Base-by-base conservation (phyloP, 2,329 filamentous ascomycete genomes). In the Aureobasidium uvarum region DNA sequence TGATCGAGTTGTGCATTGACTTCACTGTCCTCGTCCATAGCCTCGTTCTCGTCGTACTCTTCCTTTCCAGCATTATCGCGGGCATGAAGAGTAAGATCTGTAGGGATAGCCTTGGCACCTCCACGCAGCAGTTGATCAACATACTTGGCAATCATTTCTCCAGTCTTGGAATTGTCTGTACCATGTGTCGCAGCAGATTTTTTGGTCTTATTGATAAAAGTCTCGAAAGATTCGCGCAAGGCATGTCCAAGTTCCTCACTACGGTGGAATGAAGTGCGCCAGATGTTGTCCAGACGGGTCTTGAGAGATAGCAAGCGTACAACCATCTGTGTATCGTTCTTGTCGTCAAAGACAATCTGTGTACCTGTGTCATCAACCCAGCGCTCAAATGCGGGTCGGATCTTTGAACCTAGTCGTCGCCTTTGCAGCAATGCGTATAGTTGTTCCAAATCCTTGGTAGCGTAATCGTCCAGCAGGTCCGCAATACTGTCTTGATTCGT, bases 61-160 rank as follows among this genome's bases (percentile, higher is more conserved):
- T 84, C 71, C 83, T 85, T 73, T 86, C 86, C 13, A 84, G 84
- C 46, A 80, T 79, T 6, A 10, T 89, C 86, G 14, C 72, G 70
- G 43, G 74, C 74, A 10, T 74, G 71, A 0, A 87, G 85, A 1
- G 87, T 80, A 10, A 94, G 81, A 25, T 86, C 84, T 51, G 86
- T 83, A 1, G 91, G 91, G 10, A 96, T 84, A 0, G 89, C 89
- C 76, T 96, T 98, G 54, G 94, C 83, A 1, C 95, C 96, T 58
- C 92, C 92, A 64, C 92, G 88, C 38, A 99, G 84, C 23, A 99
- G 82, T 79, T 90, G 84, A 77, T 99, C 95, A 68, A 99, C 90
- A 72, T 98, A 93, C 77, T 97, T 98, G 36, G 95, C 96, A 71
- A 97, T 96, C 93, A 98, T 96, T 80, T 99, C 95, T 58, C 94